phyloP scores from a whole-genome alignment of 371 early-diverging fungal genomes.

The Cokeromyces recurvatus region DNA sequence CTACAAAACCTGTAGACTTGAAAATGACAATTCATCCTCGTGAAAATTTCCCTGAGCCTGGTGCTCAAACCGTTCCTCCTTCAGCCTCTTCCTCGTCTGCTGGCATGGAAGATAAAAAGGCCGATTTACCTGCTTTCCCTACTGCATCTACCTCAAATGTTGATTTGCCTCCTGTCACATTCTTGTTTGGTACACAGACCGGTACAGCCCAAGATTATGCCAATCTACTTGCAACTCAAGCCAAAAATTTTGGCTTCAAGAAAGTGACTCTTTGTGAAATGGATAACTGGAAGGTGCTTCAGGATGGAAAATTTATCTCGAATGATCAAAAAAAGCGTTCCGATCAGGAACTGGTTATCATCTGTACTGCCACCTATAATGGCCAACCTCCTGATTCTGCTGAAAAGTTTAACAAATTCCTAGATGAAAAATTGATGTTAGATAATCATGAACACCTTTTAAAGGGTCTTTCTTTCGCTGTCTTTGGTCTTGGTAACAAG shows the following conservation, averaged over 20 bases:
- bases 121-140: neutral
- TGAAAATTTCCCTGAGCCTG: slow-evolving; percentile 36
- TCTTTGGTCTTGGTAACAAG: slow-evolving; percentile 57
- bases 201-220: slow-evolving; percentile 57
- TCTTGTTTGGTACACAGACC: slow-evolving; percentile 53
- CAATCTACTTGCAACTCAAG: slow-evolving; percentile 33
- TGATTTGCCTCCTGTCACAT: slow-evolving; percentile 34
- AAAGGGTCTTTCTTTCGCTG: slow-evolving; percentile 37
- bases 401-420: slow-evolving; percentile 46
- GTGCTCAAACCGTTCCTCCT: slow-evolving; percentile 6
- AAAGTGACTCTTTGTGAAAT: slow-evolving; percentile 24
- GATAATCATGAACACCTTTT: slow-evolving; percentile 17
- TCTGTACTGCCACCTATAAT: slow-evolving; percentile 52
- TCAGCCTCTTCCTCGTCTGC: slow-evolving; percentile 1
- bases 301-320: slow-evolving; percentile 24
- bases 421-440: slow-evolving; percentile 27
- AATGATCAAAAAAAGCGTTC: slow-evolving; percentile 7
- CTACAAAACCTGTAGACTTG: slow-evolving; percentile 36
- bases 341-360: slow-evolving; percentile 37
- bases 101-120: neutral
- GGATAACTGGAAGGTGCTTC: slow-evolving; percentile 45
- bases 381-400: slow-evolving; percentile 59
- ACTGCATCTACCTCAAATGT: neutral
- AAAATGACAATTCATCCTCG: slow-evolving; percentile 35
- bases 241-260: slow-evolving; percentile 43